Evolutionary conservation across 306 rosid genomes (phyloP), one percentile per base, ranked within the genome.

Genomic region (Cicer bijugum): DNA sequence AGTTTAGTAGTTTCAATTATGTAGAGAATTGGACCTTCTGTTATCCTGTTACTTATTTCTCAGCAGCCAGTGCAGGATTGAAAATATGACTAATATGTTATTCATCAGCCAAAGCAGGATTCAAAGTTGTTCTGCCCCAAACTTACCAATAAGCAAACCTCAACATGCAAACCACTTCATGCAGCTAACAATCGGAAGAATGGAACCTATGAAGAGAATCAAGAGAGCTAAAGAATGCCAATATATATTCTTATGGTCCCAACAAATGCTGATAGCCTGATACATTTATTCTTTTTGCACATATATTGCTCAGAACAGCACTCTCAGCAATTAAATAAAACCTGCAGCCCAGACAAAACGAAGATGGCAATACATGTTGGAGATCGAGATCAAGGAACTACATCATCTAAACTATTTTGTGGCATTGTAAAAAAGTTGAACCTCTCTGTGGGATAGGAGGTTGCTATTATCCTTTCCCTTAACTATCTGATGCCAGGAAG

Each of bases 131-230:
- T 66, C 62, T 39, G 53, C 40, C 59, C 20, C 39, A 71, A 47
- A 67, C 38, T 47, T 65, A 42, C 14, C 17, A 71, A 71, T 47
- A 58, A 12, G 28, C 73, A 76, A 70, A 59, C 51, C 23, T n/a
- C 45, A 44, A 17, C 12, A 63, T 71, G 51, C 69, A 72, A 16
- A 79, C 11, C 58, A 66, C 43, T 38, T n/a, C 58, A 12, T 15
- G 37, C 63, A 5, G 12, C 12, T 10, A 42, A 46, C 58, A 66
- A 42, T 52, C 10, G 8, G 40, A 67, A 8, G 53, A 60, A 68
- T 35, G 6, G 35, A 35, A 35, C 43, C 35, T 43, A 60, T 35
- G 66, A 60, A 60, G 15, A 43, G 9, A 56, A 28, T 28, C 15
- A 58, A 58, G 66, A 60, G 11, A 60, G 35, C 66, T 12, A 38